Conservation (phyloP, 805 yeast species). For the Candida piceae region DNA sequence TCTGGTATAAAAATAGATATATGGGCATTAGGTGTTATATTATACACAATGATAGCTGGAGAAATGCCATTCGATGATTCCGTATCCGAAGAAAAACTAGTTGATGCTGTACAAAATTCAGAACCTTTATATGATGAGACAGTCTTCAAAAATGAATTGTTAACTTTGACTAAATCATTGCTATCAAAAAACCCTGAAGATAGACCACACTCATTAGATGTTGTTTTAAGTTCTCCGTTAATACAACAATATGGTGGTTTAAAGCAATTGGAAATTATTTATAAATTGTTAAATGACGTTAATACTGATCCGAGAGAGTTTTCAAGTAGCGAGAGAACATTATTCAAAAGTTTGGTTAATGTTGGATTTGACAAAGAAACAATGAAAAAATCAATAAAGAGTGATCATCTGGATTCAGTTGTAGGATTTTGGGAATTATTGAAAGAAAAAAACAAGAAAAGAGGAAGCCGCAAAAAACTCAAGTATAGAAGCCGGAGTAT, state of each 20-base stretch:
- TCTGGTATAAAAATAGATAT: constrained; percentile 79
- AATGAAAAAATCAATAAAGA: constrained; percentile 51
- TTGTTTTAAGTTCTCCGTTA: constrained; percentile 48
- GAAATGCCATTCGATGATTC: constrained; percentile 91
- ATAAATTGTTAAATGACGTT: constrained; percentile 32
- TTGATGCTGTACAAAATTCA: constrained; percentile 52
- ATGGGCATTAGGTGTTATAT: constrained; percentile 89
- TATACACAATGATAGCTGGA: constrained; percentile 80
- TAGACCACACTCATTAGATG: constrained; percentile 50
- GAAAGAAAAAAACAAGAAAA: constrained; percentile 46
- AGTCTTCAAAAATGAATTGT: constrained; percentile 39
- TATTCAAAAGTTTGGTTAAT: constrained; percentile 54
- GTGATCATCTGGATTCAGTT: constrained; percentile 61
- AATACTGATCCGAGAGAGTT: constrained; percentile 17
- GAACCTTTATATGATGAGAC: constrained; percentile 54
- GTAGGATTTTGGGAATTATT: constrained; percentile 72
- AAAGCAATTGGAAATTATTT: constrained; percentile 35
- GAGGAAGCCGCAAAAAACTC: constrained; percentile 25
- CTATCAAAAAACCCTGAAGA: constrained; percentile 59
- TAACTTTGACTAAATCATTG: constrained; percentile 47
- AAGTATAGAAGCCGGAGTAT: constrained; percentile 26
- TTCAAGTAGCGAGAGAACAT: constrained; percentile 55
- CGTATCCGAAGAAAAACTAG: constrained; percentile 49
- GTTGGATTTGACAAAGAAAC: constrained; percentile 60
- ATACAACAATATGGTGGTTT: constrained; percentile 41